Evolutionary conservation across 495 filamentous ascomycete genomes (phyloP), one percentile per base, ranked within the genome.

Genomic region (Penicillium roqueforti): DNA sequence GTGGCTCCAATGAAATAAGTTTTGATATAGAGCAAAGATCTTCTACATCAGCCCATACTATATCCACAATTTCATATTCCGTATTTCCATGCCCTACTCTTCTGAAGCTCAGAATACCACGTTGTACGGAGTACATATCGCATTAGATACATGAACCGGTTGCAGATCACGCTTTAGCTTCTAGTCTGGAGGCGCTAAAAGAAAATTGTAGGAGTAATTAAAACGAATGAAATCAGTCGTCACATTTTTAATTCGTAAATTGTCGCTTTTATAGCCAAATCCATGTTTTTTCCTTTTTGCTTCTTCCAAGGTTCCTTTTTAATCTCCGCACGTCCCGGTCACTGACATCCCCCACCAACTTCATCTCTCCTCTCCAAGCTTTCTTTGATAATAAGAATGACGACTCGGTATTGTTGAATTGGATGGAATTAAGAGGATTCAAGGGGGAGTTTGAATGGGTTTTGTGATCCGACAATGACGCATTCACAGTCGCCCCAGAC

Each of bases 401-500:
- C 28, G 23, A 44, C 14, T 41, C 13, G 22, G 28, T 42, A 6
- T 4, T 19, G 6, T 43, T 19, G 14, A 42, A 8, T n/a, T 38
- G 18, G 4, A n/a, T n/a, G 38, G 38, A 8, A 40, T 20, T 39
- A 2, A 13, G 1, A n/a, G 4, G 19, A 41, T 20, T 8, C 25
- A 26, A 31, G 28, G 28, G 28, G 9, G 11, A 45, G 38, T 22
- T 38, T n/a, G 47, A 32, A 10, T 16, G 44, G 29, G 9, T 25
- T 40, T 29, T 13, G 31, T 3, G n/a, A 44, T 29, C 19, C 50
- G 58, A 60, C 44, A 55, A 76, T 76, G 73, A 64, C 67, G 50
- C 60, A 67, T 43, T 62, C 66, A 50, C 72, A 66, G 32, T 60
- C 68, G 40, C 44, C 72, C 44, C 71, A 70, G 47, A 45, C 68